Evolutionary conservation across 2,329 filamentous ascomycete genomes (phyloP).

Genomic region (Fonsecaea pugnacius): DNA sequence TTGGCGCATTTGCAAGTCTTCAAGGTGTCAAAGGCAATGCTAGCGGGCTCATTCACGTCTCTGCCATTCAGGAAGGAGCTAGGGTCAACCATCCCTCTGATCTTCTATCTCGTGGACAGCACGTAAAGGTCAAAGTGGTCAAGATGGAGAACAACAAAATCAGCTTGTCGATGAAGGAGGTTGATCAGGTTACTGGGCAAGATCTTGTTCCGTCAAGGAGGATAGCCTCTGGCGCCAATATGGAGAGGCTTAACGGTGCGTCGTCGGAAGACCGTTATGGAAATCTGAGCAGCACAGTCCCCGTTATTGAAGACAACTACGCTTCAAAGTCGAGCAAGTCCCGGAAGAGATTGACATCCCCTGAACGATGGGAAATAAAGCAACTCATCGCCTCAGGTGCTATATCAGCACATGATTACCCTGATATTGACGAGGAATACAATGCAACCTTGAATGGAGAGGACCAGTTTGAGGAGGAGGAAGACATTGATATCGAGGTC

Average conservation of each 20-base stretch:
- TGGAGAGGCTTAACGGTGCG: constrained; percentile 74
- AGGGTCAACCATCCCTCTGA: constrained; percentile 93
- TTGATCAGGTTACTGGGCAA: constrained; percentile 84
- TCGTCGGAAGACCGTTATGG: constrained; percentile 63
- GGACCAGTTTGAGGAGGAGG: constrained; percentile 78
- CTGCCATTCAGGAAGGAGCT: constrained; percentile 79
- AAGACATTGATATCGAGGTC: constrained; percentile 97
- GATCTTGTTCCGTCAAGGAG: constrained; percentile 79
- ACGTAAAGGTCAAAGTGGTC: constrained; percentile 89
- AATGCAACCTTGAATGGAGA: constrained; percentile 84
- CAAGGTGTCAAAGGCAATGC: constrained; percentile 83
- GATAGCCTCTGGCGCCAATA: constrained; percentile 88
- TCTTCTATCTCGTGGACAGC: constrained; percentile 76
- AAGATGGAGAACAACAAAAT: constrained; percentile 82
- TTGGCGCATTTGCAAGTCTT: constrained; percentile 94
- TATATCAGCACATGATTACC: constrained; percentile 89
- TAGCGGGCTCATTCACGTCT: constrained; percentile 92
- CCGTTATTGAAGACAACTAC: constrained; percentile 66
- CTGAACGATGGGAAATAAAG: constrained; percentile 95
- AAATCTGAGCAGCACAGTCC: constrained; percentile 58
- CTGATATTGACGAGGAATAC: constrained; percentile 92
- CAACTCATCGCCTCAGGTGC: constrained; percentile 96
- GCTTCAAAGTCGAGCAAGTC: constrained; percentile 62
- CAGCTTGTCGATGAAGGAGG: constrained; percentile 94
- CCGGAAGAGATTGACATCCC: constrained; percentile 93